These are phyloP conservation scores for Tardiomyces depauwii DNA, from an alignment of 1,139 yeast genomes.

Conservation along the genomic window DNA sequence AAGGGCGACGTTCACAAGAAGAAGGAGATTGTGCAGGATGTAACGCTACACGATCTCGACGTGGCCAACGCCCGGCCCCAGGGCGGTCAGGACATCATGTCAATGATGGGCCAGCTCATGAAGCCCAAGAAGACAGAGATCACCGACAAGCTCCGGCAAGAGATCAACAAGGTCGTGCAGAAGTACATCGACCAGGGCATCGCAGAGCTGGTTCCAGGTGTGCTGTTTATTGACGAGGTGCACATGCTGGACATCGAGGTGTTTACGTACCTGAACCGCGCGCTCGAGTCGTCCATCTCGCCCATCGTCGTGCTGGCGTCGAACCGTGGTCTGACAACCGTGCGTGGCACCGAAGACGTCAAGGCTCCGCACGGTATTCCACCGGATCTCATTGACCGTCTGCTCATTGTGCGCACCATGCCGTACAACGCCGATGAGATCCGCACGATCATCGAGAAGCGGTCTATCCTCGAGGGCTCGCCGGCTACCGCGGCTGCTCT, in stretches of 20 bases:
- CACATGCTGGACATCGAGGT: constrained; percentile 96
- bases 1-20: constrained; percentile 98
- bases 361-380: constrained; percentile 96
- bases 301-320: constrained; percentile 94
- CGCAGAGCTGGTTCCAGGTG: constrained; percentile 97
- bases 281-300: constrained; percentile 83
- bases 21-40: constrained; percentile 96
- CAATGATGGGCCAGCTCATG: constrained; percentile 97
- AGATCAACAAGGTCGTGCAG: constrained; percentile 91
- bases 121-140: constrained; percentile 98
- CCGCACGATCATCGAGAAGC: constrained; percentile 65
- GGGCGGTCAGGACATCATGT: constrained; percentile 96
- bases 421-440: constrained; percentile 82
- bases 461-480: constrained; percentile 67
- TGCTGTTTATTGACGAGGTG: constrained; percentile 91
- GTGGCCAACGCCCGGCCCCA: constrained; percentile 96
- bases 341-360: constrained; percentile 83
- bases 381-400: constrained; percentile 83
- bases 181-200: constrained; percentile 96
- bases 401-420: constrained; percentile 81
- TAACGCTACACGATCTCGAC: constrained; percentile 90
- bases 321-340: constrained; percentile 85
- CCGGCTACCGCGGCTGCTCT: constrained; percentile 57
- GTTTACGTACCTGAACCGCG: constrained; percentile 87
- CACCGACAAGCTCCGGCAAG: constrained; percentile 86